Conservation (phyloP, 371 early-diverging fungal species). For the Zychaea mexicana region DNA sequence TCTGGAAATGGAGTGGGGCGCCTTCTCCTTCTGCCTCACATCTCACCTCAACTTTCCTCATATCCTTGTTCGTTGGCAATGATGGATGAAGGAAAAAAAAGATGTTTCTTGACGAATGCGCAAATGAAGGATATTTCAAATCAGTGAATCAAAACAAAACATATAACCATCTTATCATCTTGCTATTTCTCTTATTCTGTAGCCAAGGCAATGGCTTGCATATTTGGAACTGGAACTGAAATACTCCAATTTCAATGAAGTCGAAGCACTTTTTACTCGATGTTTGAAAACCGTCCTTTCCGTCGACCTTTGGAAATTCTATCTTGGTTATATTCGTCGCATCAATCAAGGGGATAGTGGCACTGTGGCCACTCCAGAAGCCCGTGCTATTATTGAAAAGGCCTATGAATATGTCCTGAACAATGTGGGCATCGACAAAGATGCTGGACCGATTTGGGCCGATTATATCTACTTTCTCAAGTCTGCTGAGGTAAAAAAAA, state of each 20-base stretch:
- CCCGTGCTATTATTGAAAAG: conserved; percentile 72
- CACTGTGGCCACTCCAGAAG: conserved; percentile 62
- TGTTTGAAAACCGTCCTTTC: conserved; percentile 81
- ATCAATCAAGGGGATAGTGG: conserved; percentile 65
- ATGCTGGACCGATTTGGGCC: conserved; percentile 88
- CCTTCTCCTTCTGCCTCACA: too few relatives aligned
- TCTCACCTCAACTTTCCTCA: too few relatives aligned
- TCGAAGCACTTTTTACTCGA: conserved; percentile 85
- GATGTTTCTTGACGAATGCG: too few relatives aligned
- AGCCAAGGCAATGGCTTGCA: conserved; percentile 84
- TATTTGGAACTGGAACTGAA: conserved; percentile 87
- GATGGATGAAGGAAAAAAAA: too few relatives aligned
- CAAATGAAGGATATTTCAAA: too few relatives aligned
- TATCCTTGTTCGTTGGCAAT: too few relatives aligned
- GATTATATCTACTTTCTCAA: conserved; percentile 87
- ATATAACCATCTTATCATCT: background rate
- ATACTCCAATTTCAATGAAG: conserved; percentile 70
- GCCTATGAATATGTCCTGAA: conserved; percentile 89
- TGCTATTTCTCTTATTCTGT: conserved; percentile 7
- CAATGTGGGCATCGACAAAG: conserved; percentile 89
- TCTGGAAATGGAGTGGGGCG: background rate
- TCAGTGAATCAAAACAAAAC: too few relatives aligned
- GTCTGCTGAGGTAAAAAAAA: conserved; percentile 70
- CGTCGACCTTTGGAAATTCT: conserved; percentile 89
- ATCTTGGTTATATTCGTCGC: conserved; percentile 85